Base-by-base conservation (phyloP, 1,284 basidiomycete genomes). In the Sutorius eximius region DNA sequence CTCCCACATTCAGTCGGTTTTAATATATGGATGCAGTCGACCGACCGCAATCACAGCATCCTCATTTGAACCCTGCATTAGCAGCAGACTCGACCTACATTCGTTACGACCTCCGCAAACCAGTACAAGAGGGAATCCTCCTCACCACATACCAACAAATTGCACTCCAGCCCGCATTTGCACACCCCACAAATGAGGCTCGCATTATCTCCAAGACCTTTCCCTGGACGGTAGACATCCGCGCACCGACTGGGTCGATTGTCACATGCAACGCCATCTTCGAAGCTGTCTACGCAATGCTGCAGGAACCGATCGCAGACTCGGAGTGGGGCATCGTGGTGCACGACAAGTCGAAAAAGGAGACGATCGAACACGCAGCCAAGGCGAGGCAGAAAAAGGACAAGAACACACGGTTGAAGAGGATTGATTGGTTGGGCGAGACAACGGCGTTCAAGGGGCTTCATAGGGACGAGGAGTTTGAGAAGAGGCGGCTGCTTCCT, bases 381-480 rank as follows among this genome's bases (percentile, higher is more conserved):
- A 73, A 71, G 58, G 63, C 64, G 42, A 64, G 71, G 52, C 59
- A 61, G 6, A 65, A 53, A 15, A 68, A 66, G 54, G 63, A 62
- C 16, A 65, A 55, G 44, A 66, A 67, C 34, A 45, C 32, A 29
- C 60, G 61, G 53, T 53, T 79, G 40, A 82, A 75, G 66, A 71
- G 85, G 56, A 79, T 86, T 18, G 85, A 87, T 67, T 83, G 75
- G 71, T 63, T 87, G 15, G 84, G 82, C 4, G 78, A 80, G 36
- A 64, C 57, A 32, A 79, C 79, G 2, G 66, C 80, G 27, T 86
- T 87, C 65, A 80, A 75, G 55, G 85, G 85, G 1, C 61, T 87
- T 56, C 78, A 81, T 59, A 77, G 71, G 65, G 78, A 84, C 54
- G 81, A 81, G 20, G 79, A 78, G 3, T 85, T 77, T 61, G 73